A percentile compares a stretch with the other conserved stretches of the same genome.
phyloP scores from a whole-genome alignment of 352 stramenopile genomes.

The Pythium aphanidermatum region DNA sequence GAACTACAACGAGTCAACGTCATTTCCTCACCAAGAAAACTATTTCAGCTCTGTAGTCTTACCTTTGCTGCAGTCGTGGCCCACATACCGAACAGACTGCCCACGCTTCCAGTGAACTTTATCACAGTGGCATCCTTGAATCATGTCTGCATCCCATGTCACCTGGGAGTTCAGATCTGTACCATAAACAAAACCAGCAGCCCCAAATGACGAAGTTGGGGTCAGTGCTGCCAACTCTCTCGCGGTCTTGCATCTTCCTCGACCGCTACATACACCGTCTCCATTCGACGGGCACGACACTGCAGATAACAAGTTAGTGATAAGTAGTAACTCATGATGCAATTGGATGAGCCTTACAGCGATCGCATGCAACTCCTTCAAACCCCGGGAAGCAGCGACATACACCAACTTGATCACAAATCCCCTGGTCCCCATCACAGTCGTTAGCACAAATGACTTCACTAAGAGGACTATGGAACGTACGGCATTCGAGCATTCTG shows the following conservation, averaged over 20 bases:
- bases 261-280: conserved; percentile 32
- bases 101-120: conserved; percentile 56
- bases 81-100: conserved; percentile 41
- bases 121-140: conserved; percentile 84
- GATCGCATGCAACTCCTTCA: conserved; percentile 60
- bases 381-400: conserved; percentile 63
- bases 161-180: conserved; percentile 53
- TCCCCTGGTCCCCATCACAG: conserved; percentile 42
- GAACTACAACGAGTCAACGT: conserved; percentile 20
- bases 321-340: no score
- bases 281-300: conserved; percentile 39
- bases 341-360: no score
- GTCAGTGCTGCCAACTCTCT: conserved; percentile 51
- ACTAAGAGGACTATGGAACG: background rate
- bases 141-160: conserved; percentile 87
- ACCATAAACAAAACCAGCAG: conserved; percentile 60
- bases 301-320: conserved; percentile 3
- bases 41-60: conserved; percentile 4
- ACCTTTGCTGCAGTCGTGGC: conserved; percentile 78
- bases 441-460: background rate
- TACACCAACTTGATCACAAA: conserved; percentile 42
- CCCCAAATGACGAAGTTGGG: conserved; percentile 26
- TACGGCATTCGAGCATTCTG: conserved; percentile 72
- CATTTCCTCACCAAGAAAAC: conserved; percentile 1
- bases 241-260: conserved; percentile 38